These are phyloP conservation scores for Albizia julibrissin DNA, from an alignment of 306 rosid species.

Conservation along the genomic window DNA sequence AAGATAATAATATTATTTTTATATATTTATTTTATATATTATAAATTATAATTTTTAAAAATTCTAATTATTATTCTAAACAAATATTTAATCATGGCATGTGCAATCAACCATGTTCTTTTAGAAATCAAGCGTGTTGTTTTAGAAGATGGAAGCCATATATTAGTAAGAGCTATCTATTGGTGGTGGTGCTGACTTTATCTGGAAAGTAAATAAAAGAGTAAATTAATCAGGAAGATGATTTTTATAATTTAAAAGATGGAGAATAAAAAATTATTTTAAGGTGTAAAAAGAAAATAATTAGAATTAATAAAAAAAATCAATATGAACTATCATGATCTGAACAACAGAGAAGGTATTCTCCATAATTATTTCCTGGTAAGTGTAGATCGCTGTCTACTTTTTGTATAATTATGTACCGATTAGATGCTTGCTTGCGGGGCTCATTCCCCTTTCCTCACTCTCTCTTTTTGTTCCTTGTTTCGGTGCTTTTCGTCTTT, in stretches of 20 bases:
- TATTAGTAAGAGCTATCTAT: neutral
- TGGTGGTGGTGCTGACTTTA: neutral
- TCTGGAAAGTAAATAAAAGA: neutral
- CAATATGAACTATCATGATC: neutral
- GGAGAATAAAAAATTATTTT: neutral
- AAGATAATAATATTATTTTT: too few relatives aligned
- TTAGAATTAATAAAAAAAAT: neutral
- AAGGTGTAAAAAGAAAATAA: neutral
- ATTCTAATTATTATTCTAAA: too few relatives aligned
- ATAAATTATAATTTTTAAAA: too few relatives aligned
- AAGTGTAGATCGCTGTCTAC: neutral
- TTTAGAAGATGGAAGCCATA: neutral
- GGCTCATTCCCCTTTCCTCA: neutral
- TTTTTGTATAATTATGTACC: neutral
- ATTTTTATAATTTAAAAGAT: neutral
- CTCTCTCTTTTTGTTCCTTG: neutral
- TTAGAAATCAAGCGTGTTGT: neutral
- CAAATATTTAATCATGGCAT: neutral
- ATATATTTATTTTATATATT: too few relatives aligned
- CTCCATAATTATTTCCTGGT: neutral
- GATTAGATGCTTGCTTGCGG: neutral
- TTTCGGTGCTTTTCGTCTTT: neutral
- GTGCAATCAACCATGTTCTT: too few relatives aligned
- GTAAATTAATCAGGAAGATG: neutral
- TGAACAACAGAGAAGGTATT: neutral